These are phyloP conservation scores for Madurella fahalii DNA, from an alignment of 2,329 filamentous ascomycete genomes.

Conservation along the genomic window DNA sequence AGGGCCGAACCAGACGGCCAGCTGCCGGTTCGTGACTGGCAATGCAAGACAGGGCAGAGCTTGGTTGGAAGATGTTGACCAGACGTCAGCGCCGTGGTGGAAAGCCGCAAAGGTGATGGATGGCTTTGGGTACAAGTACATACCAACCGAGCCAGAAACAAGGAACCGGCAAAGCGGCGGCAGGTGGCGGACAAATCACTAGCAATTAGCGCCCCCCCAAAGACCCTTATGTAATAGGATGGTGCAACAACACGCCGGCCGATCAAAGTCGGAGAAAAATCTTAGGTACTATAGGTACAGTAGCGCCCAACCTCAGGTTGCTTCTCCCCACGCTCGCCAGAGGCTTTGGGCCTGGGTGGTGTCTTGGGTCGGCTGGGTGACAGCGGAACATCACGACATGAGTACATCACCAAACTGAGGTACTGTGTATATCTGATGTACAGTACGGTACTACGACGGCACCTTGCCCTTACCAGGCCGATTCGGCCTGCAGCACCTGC, in stretches of 20 bases:
- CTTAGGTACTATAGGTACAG: too few relatives aligned
- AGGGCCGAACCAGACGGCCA: neutral
- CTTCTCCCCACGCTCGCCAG: too few relatives aligned
- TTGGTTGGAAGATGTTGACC: neutral
- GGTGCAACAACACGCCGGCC: neutral
- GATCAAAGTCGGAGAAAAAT: neutral
- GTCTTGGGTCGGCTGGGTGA: too few relatives aligned
- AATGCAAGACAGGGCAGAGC: neutral
- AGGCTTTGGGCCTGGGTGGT: too few relatives aligned
- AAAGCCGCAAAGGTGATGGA: neutral
- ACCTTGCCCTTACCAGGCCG: too few relatives aligned
- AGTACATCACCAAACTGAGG: too few relatives aligned
- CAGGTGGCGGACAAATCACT: constrained; percentile 1
- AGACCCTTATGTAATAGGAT: constrained; percentile 8
- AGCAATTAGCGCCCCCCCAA: neutral
- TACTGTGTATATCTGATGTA: too few relatives aligned
- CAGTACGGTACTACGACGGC: too few relatives aligned
- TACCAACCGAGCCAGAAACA: neutral
- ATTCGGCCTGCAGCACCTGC: too few relatives aligned
- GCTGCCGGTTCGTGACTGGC: neutral
- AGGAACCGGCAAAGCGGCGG: constrained; percentile 3
- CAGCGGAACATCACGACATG: too few relatives aligned
- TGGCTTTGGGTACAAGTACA: constrained; percentile 1
- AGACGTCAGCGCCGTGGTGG: constrained; percentile 11
- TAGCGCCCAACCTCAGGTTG: neutral